Evolutionary conservation across 169 alveolate species (phyloP).

Genomic region (Plasmodium vinckei): DNA sequence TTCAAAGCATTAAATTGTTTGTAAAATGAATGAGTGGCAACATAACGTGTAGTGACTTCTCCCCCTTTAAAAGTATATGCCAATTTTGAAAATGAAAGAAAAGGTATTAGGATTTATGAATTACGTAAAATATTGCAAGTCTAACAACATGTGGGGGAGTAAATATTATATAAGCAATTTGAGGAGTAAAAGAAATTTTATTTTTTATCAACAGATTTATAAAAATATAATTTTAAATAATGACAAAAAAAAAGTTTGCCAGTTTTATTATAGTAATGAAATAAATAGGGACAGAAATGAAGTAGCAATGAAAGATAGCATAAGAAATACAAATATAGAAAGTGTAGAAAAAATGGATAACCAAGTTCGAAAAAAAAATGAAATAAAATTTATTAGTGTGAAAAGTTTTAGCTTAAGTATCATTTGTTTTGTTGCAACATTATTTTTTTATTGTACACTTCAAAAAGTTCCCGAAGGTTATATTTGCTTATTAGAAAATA

Average conservation of each 20-base stretch:
- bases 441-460: conserved; percentile 55
- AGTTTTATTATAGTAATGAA: neutral
- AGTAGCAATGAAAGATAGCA: neutral
- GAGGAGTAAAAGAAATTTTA: too few species aligned
- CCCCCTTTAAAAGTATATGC: neutral
- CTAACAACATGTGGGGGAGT: too few species aligned
- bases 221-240: neutral
- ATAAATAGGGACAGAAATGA: neutral
- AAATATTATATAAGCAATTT: too few species aligned
- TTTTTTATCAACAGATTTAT: too few species aligned
- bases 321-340: too few species aligned
- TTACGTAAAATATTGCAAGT: too few species aligned
- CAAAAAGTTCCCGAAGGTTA: conserved; percentile 66
- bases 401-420: conserved; percentile 21
- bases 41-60: too few species aligned
- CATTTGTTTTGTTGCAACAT: conserved; percentile 9
- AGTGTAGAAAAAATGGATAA: neutral
- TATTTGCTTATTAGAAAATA: conserved; percentile 57
- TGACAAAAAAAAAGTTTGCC: neutral
- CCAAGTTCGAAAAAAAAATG: neutral
- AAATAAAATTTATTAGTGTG: conserved; percentile 21
- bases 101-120: neutral
- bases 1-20: too few species aligned
- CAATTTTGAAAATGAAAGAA: neutral
- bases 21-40: too few species aligned